These are phyloP conservation scores for Chlorella sorokiniana DNA, from an alignment of 139 green algal species.

Conservation along the genomic window DNA sequence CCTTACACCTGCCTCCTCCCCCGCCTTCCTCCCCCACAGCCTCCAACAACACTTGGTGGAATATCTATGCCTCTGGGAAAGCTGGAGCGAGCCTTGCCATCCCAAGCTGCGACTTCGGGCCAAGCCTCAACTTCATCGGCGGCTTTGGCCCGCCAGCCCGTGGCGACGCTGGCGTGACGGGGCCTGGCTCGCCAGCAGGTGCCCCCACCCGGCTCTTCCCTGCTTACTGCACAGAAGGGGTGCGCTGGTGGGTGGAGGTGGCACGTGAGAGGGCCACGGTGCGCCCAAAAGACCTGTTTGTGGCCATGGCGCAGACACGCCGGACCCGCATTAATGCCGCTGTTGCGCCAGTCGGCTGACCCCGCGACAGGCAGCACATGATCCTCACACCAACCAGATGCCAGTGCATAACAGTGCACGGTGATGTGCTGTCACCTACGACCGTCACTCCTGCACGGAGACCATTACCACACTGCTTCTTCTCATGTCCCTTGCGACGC, in stretches of 20 bases:
- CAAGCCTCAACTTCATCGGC: slow-evolving; percentile 16
- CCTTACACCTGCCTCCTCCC: too few species aligned
- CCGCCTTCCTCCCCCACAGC: neutral
- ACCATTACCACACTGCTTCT: too few species aligned
- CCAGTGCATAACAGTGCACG: too few species aligned
- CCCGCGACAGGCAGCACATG: too few species aligned
- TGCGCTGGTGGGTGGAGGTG: slow-evolving; percentile 16
- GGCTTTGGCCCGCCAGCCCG: neutral
- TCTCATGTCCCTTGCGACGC: too few species aligned
- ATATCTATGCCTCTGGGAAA: neutral
- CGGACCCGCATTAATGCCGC: neutral
- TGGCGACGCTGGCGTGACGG: too few species aligned
- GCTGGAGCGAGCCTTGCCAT: neutral
- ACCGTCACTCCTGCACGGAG: too few species aligned
- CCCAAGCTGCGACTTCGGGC: neutral
- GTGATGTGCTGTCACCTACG: too few species aligned
- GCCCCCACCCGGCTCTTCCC: neutral
- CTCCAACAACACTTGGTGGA: slow-evolving; percentile 20
- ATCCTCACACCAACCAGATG: too few species aligned
- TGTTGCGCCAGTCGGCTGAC: too few species aligned
- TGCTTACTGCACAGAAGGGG: neutral
- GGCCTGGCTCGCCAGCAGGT: neutral
- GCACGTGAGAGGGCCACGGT: neutral
- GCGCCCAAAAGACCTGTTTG: neutral
- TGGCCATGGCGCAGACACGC: neutral